A percentile compares a stretch with the other conserved stretches of the same genome.
phyloP scores from a whole-genome alignment of 805 yeast genomes.

The Ogataea trehalophila region DNA sequence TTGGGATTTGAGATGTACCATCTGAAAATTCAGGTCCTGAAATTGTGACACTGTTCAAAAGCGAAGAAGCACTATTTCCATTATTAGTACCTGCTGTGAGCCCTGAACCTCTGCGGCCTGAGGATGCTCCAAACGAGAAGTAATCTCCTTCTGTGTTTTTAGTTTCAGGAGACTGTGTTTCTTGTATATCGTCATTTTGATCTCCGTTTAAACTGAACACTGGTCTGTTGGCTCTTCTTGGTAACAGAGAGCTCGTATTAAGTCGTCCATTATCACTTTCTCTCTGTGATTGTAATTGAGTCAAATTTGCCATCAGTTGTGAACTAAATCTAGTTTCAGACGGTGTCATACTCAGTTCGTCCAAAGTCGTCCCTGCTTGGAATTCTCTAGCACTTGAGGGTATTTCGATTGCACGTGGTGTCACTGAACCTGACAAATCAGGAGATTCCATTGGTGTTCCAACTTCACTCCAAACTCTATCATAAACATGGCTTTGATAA shows the following conservation, averaged over 20 bases:
- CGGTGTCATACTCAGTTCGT: conserved; percentile 24
- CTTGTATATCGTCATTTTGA: not conserved
- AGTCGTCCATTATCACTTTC: conserved; percentile 30
- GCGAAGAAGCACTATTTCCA: not conserved
- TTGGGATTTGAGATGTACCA: conserved; percentile 12
- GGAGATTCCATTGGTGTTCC: conserved; percentile 45
- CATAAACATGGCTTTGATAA: conserved; percentile 77
- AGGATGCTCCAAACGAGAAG: not conserved
- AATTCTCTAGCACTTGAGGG: not conserved
- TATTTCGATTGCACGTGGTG: conserved; percentile 11
- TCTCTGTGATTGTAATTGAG: conserved; percentile 46
- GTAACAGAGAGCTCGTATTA: not conserved
- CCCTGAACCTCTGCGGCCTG: not conserved
- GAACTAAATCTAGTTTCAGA: conserved; percentile 20
- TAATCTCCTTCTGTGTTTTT: not conserved
- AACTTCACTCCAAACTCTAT: conserved; percentile 68
- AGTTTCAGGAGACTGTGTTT: not conserved
- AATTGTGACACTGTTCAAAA: conserved; percentile 2
- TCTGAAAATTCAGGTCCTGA: conserved; percentile 21
- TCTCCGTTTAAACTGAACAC: conserved; percentile 25
- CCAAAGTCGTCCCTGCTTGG: conserved; percentile 8
- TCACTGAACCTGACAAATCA: conserved; percentile 32
- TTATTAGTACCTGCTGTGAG: not conserved
- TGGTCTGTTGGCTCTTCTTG: conserved; percentile 22
- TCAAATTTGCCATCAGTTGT: conserved; percentile 47